Evolutionary conservation across 306 rosid species (phyloP), one percentile per base, ranked within the genome.

Genomic region (Potentilla sterilis): DNA sequence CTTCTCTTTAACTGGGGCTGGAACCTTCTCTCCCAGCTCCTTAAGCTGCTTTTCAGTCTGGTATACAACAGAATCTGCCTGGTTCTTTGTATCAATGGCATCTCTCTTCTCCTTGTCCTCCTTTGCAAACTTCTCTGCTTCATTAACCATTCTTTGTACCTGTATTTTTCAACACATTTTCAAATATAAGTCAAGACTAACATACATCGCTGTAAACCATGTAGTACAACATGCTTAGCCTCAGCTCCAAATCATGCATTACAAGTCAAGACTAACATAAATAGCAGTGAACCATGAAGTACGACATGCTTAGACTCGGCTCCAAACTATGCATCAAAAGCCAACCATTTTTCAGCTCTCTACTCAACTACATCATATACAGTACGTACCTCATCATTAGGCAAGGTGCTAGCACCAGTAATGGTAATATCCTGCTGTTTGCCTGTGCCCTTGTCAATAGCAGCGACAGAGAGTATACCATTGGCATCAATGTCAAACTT

Each of bases 41-140:
- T 90, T 88, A 76, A 90, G 79, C 73, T 88, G 96, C 85, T 90
- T 90, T 81, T 90, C 96, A 4, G 96, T 88, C 74, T 90, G 96
- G 85, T 90, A 88, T 43, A 90, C 89, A 68, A 87, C 90, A 70
- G 93, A 91, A 77, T 91, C 92, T 1, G 93, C 93, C 75, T 88
- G 96, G 78, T 91, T 91, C 92, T 87, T 91, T 7, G 90, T 91
- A 83, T 88, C 96, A 61, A 93, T 93, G 14, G 97, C 91, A 15
- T 93, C 98, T 84, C 98, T 91, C 91, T 84, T 93, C 75, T 93
- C 98, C 70, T 93, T 93, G 85, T 93, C 98, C 81, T 91, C 98
- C 85, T 85, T 86, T 2, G 98, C 65, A 76, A 91, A 91, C 79
- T 52, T 93, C 77, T 93, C 98, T 0, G 97, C 97, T 77, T 93